phyloP scores from a whole-genome alignment of 306 rosid genomes.

The Oemleria cerasiformis region DNA sequence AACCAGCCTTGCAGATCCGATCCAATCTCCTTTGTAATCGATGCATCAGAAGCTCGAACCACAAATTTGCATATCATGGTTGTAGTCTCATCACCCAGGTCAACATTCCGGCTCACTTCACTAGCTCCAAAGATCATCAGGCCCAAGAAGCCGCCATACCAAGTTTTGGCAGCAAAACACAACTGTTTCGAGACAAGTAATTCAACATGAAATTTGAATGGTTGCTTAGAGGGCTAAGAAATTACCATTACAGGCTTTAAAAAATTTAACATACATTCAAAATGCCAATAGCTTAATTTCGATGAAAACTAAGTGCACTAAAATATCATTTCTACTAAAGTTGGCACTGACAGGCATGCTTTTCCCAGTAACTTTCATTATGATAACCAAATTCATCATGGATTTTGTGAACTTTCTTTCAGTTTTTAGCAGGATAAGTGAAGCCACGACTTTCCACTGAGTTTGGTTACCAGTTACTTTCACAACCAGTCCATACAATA shows the following conservation, averaged over 20 bases:
- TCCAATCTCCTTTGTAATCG: constrained; percentile 87
- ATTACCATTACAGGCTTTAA: not conserved
- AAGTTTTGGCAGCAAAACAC: constrained; percentile 95
- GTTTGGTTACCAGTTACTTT: not conserved
- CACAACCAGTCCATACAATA: not conserved
- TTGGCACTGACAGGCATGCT: not conserved
- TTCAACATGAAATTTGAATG: not conserved
- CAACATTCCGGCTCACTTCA: constrained; percentile 96
- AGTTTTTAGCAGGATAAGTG: not conserved
- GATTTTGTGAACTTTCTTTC: not conserved
- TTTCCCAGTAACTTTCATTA: not conserved
- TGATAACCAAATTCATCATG: not conserved
- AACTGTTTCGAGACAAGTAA: constrained; percentile 39
- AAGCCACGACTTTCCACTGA: not conserved
- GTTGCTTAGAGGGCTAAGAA: not conserved
- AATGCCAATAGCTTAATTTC: not conserved
- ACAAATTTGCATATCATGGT: constrained; percentile 95
- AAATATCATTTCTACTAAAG: not conserved
- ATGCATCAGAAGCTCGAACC: constrained; percentile 89
- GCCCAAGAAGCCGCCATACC: constrained; percentile 97
- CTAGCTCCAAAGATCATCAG: constrained; percentile 98
- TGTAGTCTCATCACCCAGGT: constrained; percentile 95
- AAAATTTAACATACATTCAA: not conserved
- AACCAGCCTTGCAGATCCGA: constrained; percentile 96
- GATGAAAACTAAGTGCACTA: not conserved